Percentiles rank a stretch among this genome's conserved stretches.
Conservation (phyloP, 768 basidiomycete species). For the Pleurotus tuoliensis region DNA sequence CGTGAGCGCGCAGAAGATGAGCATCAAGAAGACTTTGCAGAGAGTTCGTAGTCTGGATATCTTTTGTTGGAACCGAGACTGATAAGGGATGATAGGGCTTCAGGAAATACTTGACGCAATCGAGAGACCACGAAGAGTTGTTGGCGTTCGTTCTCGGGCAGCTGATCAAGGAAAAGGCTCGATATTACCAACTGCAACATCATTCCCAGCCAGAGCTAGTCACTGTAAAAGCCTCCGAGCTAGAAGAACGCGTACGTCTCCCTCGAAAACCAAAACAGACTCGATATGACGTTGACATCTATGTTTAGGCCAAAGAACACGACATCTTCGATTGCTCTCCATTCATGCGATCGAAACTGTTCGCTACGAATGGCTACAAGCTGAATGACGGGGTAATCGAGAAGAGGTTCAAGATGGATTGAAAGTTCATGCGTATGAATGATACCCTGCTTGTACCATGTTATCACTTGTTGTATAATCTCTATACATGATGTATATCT, state of each 20-base stretch:
- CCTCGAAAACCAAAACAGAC: background rate
- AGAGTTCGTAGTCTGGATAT: slow-evolving; percentile 51
- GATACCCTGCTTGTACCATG: slow-evolving; percentile 8
- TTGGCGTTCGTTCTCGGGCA: slow-evolving; percentile 92
- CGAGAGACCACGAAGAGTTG: slow-evolving; percentile 93
- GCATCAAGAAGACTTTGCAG: slow-evolving; percentile 96
- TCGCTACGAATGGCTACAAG: slow-evolving; percentile 86
- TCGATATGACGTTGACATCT: no score
- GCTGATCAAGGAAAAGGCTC: slow-evolving; percentile 88
- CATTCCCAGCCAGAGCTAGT: slow-evolving; percentile 78
- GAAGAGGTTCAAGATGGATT: slow-evolving; percentile 61
- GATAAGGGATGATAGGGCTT: slow-evolving; percentile 57
- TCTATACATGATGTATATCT: slow-evolving; percentile 4
- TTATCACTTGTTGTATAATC: slow-evolving; percentile 16
- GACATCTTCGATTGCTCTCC: slow-evolving; percentile 90
- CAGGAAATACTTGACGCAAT: slow-evolving; percentile 95
- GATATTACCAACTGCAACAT: slow-evolving; percentile 74
- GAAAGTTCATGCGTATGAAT: background rate
- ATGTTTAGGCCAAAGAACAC: slow-evolving; percentile 82
- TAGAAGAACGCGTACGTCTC: slow-evolving; percentile 77
- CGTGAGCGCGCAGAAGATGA: slow-evolving; percentile 95
- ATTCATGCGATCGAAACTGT: slow-evolving; percentile 84
- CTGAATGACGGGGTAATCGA: slow-evolving; percentile 63
- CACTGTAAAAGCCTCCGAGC: slow-evolving; percentile 70
- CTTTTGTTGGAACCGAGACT: no score